phyloP scores from a whole-genome alignment of 2,329 filamentous ascomycete species.

The Claviceps sp. region DNA sequence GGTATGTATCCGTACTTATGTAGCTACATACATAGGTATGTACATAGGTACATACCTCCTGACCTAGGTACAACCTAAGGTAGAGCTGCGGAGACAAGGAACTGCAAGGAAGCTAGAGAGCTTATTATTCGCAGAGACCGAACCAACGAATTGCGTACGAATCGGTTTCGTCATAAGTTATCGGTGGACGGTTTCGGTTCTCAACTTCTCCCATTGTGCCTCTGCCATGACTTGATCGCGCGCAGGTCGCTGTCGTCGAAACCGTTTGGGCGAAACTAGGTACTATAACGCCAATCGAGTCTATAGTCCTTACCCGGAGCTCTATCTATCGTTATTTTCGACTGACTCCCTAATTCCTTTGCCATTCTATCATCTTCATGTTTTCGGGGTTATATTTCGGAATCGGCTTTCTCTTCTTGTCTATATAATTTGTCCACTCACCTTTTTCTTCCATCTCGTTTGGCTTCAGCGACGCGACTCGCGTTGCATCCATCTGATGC shows the following conservation, averaged over 20 bases:
- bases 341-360: not conserved
- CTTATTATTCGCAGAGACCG: too few species aligned
- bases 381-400: not conserved
- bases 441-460: not conserved
- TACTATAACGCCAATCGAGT: not conserved
- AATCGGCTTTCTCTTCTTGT: not conserved
- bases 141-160: too few species aligned
- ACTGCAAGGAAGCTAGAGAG: too few species aligned
- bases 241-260: not conserved
- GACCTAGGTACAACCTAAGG: too few species aligned
- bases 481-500: not conserved
- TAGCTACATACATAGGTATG: too few species aligned
- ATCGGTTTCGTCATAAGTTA: too few species aligned
- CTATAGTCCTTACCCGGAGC: not conserved
- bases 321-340: not conserved
- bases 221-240: not conserved
- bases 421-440: not conserved
- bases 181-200: not conserved
- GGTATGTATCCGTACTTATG: too few species aligned
- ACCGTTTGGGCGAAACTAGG: not conserved
- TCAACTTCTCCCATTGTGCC: not conserved
- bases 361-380: not conserved
- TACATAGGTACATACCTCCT: too few species aligned
- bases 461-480: not conserved
- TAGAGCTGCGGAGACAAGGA: too few species aligned